A percentile compares a stretch with the other conserved stretches of the same genome.
These are phyloP conservation scores for Nepenthes alata DNA, from an alignment of 179 eudicot species.

Conservation along the genomic window DNA sequence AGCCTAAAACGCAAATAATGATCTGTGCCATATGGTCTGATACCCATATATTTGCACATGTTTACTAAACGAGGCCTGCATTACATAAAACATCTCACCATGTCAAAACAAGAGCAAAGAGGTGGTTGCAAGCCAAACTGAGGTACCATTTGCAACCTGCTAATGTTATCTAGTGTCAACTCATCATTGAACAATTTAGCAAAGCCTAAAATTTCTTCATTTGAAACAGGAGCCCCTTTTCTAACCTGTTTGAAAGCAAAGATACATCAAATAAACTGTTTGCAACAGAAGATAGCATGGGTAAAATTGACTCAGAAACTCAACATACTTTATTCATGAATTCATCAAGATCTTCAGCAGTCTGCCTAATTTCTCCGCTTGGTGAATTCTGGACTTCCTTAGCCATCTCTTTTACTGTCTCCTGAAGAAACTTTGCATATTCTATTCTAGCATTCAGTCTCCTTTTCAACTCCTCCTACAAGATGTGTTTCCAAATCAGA, in stretches of 20 bases:
- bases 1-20: constrained; percentile 84
- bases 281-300: constrained; percentile 5
- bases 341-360: constrained; percentile 89
- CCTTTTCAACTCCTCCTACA: constrained; percentile 71
- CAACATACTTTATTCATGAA: constrained; percentile 57
- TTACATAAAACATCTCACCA: neutral
- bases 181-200: constrained; percentile 94
- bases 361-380: constrained; percentile 67
- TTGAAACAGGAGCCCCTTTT: constrained; percentile 66
- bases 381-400: constrained; percentile 80
- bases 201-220: constrained; percentile 71
- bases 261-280: constrained; percentile 5
- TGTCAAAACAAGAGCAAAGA: neutral
- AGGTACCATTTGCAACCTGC: constrained; percentile 39
- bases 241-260: constrained; percentile 44
- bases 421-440: constrained; percentile 91
- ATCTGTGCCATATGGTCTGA: constrained; percentile 78
- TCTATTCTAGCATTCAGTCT: constrained; percentile 78
- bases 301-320: neutral
- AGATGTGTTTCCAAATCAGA: constrained; percentile 9
- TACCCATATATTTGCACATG: constrained; percentile 98
- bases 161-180: constrained; percentile 80
- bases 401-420: constrained; percentile 86
- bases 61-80: constrained; percentile 77
- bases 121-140: neutral